Base-by-base conservation (phyloP, 345 rosid genomes). In the Populus alba region DNA sequence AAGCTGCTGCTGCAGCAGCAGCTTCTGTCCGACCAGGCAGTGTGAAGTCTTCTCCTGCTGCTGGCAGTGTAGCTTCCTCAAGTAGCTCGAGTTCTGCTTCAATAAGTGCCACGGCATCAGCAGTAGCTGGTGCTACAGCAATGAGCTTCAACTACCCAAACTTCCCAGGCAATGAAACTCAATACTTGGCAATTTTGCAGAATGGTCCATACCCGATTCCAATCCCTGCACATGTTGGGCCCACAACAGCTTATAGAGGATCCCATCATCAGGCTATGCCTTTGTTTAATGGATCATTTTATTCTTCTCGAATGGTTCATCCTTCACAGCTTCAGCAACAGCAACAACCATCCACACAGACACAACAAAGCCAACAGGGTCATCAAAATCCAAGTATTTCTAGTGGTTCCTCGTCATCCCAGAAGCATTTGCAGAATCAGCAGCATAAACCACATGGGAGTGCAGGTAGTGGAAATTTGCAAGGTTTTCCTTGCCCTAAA, bases 101-200 rank as follows among this genome's bases (percentile, higher is more conserved):
- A 31, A 69, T 83, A 25, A 86, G 85, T 86, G 84, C 88, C 55
- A 57, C 89, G 57, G 87, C 90, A 59, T 72, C 92, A 2, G 91
- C 92, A 39, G 84, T 89, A 38, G 87, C 90, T 71, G 87, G 91
- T 27, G 85, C 90, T 61, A 77, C 94, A 20, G 89, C 94, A 27
- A 86, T 94, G 97, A 89, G 91, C 87, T 94, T 92, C 84, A 94
- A 87, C 82, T 97, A 92, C 83, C 88, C 97, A 1, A 91, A 81
- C 80, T 86, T 94, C 83, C 90, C 95, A 0, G 95, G 92, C 62
- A 93, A 84, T 78, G 99, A 97, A 81, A 87, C 97, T 37, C 99
- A 90, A 76, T 97, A 91, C 85, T 82, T 97, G 82, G 98, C 99
- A 10, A 86, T 97, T 74, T 73, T 97, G 86, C 99, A 88, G 89